Percentiles rank a stretch among this genome's conserved stretches.
Evolutionary conservation across 2,329 filamentous ascomycete species (phyloP).

Genomic region (Phaeosphaeriaceae sp.): DNA sequence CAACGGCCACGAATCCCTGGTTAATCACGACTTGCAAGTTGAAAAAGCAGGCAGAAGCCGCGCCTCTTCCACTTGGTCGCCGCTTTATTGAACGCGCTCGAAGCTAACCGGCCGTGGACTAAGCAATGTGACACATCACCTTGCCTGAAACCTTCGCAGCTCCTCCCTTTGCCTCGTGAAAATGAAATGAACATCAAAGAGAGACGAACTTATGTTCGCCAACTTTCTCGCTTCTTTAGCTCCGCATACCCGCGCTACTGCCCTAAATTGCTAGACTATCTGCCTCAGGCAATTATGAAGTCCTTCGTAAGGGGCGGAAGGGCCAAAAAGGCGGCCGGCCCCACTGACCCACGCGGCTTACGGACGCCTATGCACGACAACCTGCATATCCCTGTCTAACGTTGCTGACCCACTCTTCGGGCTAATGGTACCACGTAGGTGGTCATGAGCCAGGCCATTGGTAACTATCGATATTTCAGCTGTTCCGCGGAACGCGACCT

Average conservation of each 20-base stretch:
- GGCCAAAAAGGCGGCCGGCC: slow-evolving; percentile 1
- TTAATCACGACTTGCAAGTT: no score
- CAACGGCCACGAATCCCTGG: no score
- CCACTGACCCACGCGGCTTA: slow-evolving; percentile 4
- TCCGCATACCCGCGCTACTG: not conserved
- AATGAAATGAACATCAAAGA: no score
- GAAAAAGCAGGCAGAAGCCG: no score
- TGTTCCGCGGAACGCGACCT: no score
- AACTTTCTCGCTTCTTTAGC: not conserved
- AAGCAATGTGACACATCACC: no score
- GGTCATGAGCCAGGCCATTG: not conserved
- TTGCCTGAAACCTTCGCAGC: no score
- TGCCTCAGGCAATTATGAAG: slow-evolving; percentile 1
- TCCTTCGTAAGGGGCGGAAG: not conserved
- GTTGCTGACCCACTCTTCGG: not conserved
- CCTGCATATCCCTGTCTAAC: not conserved
- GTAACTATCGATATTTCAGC: not conserved
- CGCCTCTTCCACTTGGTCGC: no score
- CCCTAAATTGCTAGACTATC: not conserved
- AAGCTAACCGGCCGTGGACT: no score
- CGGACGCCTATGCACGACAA: not conserved
- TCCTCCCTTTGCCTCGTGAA: no score
- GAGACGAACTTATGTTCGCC: not conserved
- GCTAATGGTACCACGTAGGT: not conserved
- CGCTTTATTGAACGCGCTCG: no score